Evolutionary conservation across 2,329 filamentous ascomycete genomes (phyloP).

Genomic region (Pseudogymnoascus sp.): DNA sequence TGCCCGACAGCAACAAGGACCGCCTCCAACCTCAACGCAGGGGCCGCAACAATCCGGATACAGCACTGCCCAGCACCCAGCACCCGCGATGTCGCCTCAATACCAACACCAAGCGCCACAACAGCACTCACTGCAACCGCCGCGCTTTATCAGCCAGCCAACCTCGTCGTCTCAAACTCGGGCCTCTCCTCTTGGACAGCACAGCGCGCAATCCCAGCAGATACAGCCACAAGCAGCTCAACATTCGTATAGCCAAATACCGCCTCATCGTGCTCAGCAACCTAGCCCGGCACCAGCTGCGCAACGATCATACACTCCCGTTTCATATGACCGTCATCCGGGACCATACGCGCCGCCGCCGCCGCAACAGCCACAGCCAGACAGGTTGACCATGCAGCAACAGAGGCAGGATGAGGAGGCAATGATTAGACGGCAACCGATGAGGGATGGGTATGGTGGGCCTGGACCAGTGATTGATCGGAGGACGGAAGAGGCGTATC

Average conservation of each 20-base stretch:
- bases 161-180: background rate
- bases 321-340: background rate
- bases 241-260: background rate
- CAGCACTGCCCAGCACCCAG: background rate
- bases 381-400: background rate
- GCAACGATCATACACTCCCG: background rate
- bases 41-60: background rate
- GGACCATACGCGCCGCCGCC: background rate
- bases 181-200: background rate
- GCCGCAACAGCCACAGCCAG: background rate
- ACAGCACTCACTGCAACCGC: background rate
- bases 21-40: background rate
- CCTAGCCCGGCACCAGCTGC: background rate
- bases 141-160: background rate
- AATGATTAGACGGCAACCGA: background rate
- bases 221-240: background rate
- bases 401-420: slow-evolving; percentile 1
- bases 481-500: background rate
- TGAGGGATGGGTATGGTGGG: slow-evolving; percentile 2
- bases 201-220: background rate
- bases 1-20: slow-evolving; percentile 13
- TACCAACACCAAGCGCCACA: slow-evolving; percentile 2
- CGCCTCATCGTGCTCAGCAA: background rate
- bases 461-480: background rate
- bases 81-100: background rate